Evolutionary conservation across 139 green algal genomes (phyloP).

Genomic region (Micractinium sp.): DNA sequence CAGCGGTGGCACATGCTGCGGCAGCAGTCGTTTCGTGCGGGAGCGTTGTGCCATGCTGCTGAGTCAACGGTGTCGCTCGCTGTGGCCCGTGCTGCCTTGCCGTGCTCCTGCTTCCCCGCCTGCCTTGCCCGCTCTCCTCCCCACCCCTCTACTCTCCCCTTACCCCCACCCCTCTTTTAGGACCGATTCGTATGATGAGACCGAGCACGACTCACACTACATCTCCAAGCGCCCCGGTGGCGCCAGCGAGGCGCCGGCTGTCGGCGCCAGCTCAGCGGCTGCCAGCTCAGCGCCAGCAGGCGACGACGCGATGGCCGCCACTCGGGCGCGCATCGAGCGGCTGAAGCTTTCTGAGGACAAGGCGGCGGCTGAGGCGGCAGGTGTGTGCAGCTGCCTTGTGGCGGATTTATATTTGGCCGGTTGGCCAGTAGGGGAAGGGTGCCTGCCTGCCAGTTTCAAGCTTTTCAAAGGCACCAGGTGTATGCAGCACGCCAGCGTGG

Average conservation of each 20-base stretch:
- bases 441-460: no score
- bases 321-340: conserved; percentile 70
- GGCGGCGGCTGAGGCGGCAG: conserved; percentile 11
- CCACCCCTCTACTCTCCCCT: not conserved
- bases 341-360: conserved; percentile 57
- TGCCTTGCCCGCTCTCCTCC: not conserved
- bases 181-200: conserved; percentile 17
- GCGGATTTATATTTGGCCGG: no score
- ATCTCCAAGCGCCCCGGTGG: conserved; percentile 30
- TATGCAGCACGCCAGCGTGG: no score
- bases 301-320: conserved; percentile 72
- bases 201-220: conserved; percentile 28
- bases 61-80: not conserved
- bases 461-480: no score
- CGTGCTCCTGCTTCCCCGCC: not conserved
- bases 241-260: not conserved
- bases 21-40: not conserved
- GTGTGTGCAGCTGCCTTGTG: no score
- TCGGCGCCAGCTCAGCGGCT: not conserved
- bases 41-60: not conserved
- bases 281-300: not conserved
- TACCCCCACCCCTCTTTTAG: not conserved
- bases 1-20: not conserved
- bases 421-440: no score
- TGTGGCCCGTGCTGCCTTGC: no score